Evolutionary conservation across 139 green algal species (phyloP), one percentile per base, ranked within the genome.

Genomic region (Coelastrella sp.): DNA sequence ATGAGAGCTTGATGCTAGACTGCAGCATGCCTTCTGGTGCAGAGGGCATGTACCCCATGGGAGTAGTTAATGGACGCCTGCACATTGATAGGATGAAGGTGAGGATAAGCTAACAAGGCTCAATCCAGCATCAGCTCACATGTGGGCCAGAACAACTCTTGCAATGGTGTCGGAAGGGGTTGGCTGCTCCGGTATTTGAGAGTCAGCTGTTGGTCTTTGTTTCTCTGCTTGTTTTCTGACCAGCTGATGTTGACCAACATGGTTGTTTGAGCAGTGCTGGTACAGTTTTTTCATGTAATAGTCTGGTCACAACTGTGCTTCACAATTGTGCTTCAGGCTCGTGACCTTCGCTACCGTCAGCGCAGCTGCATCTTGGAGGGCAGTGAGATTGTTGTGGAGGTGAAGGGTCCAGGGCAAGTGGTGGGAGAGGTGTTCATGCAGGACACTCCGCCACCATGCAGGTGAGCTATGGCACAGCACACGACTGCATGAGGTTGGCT

Each of bases 1-100:
- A 92, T 30, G 89, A 92, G 84, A 87, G 68, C 13, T 81, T 92
- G 32, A 87, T 85, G 77, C 85, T 92, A 25, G 89, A 92, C 69
- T 83, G 85, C 81, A 37, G 34, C 25, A 38, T 84, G 23, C 53
- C 53, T 32, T 34, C 57, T 32, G 78, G 68, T 27, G 38, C 17
- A 2, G 78, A 74, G 11, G 66, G 45, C 43, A 35, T 66, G 64
- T 37, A 51, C 23, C 67, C 81, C 5, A 23, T 62, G n/a, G 60
- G 60, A 8, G 68, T 68, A 25, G 51, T 86, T 50, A 86, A 92
- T 73, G 89, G 89, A 37, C 88, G 83, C 40, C 74, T 92, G 83
- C 89, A 92, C 83, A 89, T 92, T 2, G 83, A 90, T 82, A 64
- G 86, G 21, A 38, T 86, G 27, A 87, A 89, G 88, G 88, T 91